These are phyloP conservation scores for Xerophyta viscosa DNA, from an alignment of 106 monocot genomes.

Conservation along the genomic window DNA sequence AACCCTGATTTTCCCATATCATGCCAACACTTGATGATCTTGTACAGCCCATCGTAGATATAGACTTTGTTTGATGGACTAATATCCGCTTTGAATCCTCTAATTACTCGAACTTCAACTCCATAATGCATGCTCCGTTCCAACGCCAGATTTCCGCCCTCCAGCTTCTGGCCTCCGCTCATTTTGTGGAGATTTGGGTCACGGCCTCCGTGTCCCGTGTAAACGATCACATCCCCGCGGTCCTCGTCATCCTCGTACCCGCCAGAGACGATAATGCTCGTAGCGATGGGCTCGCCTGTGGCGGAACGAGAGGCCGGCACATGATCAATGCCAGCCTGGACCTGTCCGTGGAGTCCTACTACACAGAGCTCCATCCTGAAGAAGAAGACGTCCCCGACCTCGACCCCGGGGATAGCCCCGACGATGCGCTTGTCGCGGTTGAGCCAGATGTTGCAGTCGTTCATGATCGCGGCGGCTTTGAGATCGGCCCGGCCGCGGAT, in stretches of 20 bases:
- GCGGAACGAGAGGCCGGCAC: slow-evolving; percentile 25
- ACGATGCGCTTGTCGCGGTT: slow-evolving; percentile 84
- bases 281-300: slow-evolving; percentile 57
- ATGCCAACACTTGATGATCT: slow-evolving; percentile 52
- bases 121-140: slow-evolving; percentile 63
- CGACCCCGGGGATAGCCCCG: slow-evolving; percentile 74
- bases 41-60: slow-evolving; percentile 68
- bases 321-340: slow-evolving; percentile 84
- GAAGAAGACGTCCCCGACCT: slow-evolving; percentile 82
- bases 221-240: slow-evolving; percentile 42
- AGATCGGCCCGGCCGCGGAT: slow-evolving; percentile 31
- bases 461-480: slow-evolving; percentile 63
- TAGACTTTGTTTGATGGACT: slow-evolving; percentile 38
- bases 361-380: slow-evolving; percentile 89
- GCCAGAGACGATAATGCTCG: slow-evolving; percentile 68
- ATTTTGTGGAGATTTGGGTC: slow-evolving; percentile 25
- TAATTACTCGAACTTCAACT: slow-evolving; percentile 59
- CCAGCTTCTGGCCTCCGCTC: slow-evolving; percentile 37
- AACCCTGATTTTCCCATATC: slow-evolving; percentile 66
- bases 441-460: slow-evolving; percentile 58
- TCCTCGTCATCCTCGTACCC: slow-evolving; percentile 83
- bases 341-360: slow-evolving; percentile 86
- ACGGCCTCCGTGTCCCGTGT: slow-evolving; percentile 65
- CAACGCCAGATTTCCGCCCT: slow-evolving; percentile 58
- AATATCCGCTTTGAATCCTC: slow-evolving; percentile 32